phyloP scores from a whole-genome alignment of 2,329 filamentous ascomycete genomes.

The Paecilomyces formosus region DNA sequence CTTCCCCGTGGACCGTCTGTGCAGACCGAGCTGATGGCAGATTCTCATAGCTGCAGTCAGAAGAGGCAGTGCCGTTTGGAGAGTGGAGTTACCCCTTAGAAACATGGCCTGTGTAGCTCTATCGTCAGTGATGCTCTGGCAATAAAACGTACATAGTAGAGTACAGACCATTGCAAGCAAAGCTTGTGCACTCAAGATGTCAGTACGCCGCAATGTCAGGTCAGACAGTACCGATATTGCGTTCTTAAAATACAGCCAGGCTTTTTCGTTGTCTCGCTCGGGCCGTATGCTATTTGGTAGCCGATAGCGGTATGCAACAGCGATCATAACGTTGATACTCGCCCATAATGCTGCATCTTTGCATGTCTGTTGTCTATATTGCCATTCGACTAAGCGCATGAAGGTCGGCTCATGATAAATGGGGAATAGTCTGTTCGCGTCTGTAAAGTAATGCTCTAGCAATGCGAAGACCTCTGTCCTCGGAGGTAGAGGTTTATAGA shows the following conservation, averaged over 20 bases:
- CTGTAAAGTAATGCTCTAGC: constrained; percentile 86
- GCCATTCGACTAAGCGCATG: constrained; percentile 88
- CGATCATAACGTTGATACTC: constrained; percentile 81
- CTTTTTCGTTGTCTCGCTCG: constrained; percentile 80
- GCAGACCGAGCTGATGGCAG: constrained; percentile 84
- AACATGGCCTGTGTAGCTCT: constrained; percentile 58
- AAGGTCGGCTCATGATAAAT: constrained; percentile 93
- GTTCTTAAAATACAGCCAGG: constrained; percentile 91
- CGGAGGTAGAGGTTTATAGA: constrained; percentile 72
- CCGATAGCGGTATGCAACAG: constrained; percentile 78
- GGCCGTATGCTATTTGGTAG: constrained; percentile 87
- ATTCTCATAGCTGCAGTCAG: constrained; percentile 81
- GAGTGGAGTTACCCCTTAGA: constrained; percentile 88
- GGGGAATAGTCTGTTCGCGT: constrained; percentile 96
- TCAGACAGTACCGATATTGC: constrained; percentile 87
- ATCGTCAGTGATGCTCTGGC: neutral
- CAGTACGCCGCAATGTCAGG: constrained; percentile 84
- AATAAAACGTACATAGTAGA: neutral
- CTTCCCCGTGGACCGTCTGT: constrained; percentile 81
- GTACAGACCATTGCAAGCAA: constrained; percentile 67
- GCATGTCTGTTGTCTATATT: constrained; percentile 86
- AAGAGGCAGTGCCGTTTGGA: constrained; percentile 80
- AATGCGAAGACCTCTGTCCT: constrained; percentile 80
- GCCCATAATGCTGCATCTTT: constrained; percentile 96
- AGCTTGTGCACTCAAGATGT: constrained; percentile 86